Base-by-base conservation (phyloP, 768 basidiomycete genomes). In the Nevesoporus exiguus region DNA sequence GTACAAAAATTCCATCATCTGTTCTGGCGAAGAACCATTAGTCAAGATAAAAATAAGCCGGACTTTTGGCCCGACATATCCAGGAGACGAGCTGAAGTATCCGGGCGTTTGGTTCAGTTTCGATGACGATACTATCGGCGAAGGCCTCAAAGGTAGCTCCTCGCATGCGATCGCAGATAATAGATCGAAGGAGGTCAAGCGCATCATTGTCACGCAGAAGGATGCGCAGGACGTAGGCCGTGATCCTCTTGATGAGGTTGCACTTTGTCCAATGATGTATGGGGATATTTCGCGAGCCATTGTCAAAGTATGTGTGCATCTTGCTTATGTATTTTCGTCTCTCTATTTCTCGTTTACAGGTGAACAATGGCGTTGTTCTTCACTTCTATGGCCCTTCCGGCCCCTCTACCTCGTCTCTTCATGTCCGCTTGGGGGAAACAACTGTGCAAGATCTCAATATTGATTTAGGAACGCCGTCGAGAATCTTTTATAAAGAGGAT, bases 61-160 rank as follows among this genome's bases (percentile, higher is more conserved):
- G 37, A 82, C 80, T 15, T 92, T 93, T 69, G 90, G 90, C 3
- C 91, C 90, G 2, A 93, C 90, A 0, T 93, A 92, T 68, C 82
- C 86, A 11, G 80, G 80, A 25, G 86, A 90, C 53, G 85, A 87
- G 59, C 71, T 92, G 59, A 80, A 80, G 40, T 93, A 92, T 70
- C 91, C 90, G 3, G 90, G 90, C 0, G 76, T 93, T 31, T 86
- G 84, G 80, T 93, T 93, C 66, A 83, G 83, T 59, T 93, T 93
- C 58, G 87, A 89, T 40, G 90, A 90, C 48, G 90, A 92, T 61
- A 71, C 72, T 3, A 73, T 84, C 47, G 70, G 72, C 1, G 85
- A 88, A 53, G 76, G 79, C 7, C 60, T 79, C 57, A 85, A 83
- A 64, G 73, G 73, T n/a, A 63, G 65, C 40, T 51, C 66, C 10